Evolutionary conservation across 2,329 filamentous ascomycete species (phyloP), one percentile per base, ranked within the genome.

Genomic region (Leptodontidium sp.): DNA sequence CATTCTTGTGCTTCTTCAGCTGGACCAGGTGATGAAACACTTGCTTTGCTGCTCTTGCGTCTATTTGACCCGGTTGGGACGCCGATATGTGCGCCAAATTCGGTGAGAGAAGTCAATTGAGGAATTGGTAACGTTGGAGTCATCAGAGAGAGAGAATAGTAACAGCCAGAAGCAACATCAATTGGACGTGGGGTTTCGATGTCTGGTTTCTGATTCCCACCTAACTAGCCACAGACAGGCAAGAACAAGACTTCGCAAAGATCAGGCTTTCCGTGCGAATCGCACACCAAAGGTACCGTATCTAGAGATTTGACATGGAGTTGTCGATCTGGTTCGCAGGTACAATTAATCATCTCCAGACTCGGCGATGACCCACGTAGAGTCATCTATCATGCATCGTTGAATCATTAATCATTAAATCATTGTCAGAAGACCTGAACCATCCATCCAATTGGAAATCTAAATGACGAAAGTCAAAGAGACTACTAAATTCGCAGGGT

Each of bases 1-100:
- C 67, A 68, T 72, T 70, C 35, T 62, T 47, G 65, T 57, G 58
- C 65, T 69, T 64, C 68, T 50, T 74, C 70, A 74, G 71, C 72
- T 72, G 52, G 64, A 67, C 70, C 57, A 67, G 68, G 65, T 64
- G 67, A 70, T 64, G 59, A 70, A 65, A 67, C 59, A 64, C 26
- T 32, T 32, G 29, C 29, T 55, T 58, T 21, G 21, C 21, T 21
- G 21, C 61, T 35, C 29, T 52, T 21, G 29, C 40, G 49, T 40
- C 24, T 52, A 49, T 38, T 43, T 64, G 50, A 29, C 47, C 61
- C 50, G 40, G 32, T 64, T 29, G 45, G 47, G 35, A 63, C 32
- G 47, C 49, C 29, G 32, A 52, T 26, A 38, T 64, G n/a, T 32
- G 43, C 43, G 59, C 24, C 59, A 62, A 15, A 49, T 49, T 49